These are phyloP conservation scores for Salvia sclarea DNA, from an alignment of 305 asterid genomes.

Conservation along the genomic window DNA sequence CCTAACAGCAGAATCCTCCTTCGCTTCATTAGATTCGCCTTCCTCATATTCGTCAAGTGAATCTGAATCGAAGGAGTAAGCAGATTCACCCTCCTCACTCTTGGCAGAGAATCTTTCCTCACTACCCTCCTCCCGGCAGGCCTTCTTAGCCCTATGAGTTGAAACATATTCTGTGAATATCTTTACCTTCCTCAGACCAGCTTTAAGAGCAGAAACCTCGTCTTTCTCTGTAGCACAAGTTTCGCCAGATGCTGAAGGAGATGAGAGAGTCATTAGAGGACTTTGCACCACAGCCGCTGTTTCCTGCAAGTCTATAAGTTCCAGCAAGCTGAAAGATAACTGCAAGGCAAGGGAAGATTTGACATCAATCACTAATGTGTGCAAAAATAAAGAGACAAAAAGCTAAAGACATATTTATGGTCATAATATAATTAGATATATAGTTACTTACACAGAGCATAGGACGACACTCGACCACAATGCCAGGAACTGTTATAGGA, in stretches of 20 bases:
- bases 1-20: constrained; percentile 59
- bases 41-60: constrained; percentile 72
- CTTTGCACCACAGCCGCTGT: constrained; percentile 52
- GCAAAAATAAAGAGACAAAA: background rate
- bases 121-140: constrained; percentile 75
- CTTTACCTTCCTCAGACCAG: constrained; percentile 87
- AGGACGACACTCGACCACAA: constrained; percentile 47
- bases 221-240: constrained; percentile 66
- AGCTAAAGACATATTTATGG: constrained; percentile 4
- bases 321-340: constrained; percentile 70
- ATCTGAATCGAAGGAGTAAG: constrained; percentile 79
- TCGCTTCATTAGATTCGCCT: constrained; percentile 78
- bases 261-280: constrained; percentile 48
- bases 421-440: background rate
- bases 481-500: constrained; percentile 60
- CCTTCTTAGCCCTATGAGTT: constrained; percentile 75
- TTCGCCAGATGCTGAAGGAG: constrained; percentile 54
- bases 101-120: constrained; percentile 67
- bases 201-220: constrained; percentile 92
- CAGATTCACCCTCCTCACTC: constrained; percentile 88
- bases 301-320: constrained; percentile 63
- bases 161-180: constrained; percentile 84
- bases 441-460: constrained; percentile 55
- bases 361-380: background rate
- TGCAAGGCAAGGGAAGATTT: constrained; percentile 40